Evolutionary conservation across 306 rosid genomes (phyloP), one percentile per base, ranked within the genome.

Genomic region (Lotus japonicus): DNA sequence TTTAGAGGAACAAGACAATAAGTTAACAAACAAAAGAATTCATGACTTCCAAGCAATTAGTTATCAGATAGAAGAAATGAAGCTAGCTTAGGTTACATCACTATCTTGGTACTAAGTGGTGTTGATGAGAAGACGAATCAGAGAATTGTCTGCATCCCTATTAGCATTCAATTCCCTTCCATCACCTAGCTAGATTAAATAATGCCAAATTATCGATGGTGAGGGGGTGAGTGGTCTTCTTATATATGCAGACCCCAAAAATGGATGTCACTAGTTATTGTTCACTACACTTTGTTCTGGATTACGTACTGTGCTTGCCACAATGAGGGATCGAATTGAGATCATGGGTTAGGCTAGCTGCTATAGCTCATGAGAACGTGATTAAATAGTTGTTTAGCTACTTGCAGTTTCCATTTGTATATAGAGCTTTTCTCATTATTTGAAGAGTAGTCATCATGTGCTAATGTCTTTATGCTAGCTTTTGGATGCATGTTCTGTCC

Each of bases 61-160:
- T 65, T 74, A 50, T 8, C 42, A 64, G 58, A 57, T 11, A 41
- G 33, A 77, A 49, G 44, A 65, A 71, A 58, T 2, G 70, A 58
- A 70, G 36, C 33, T 26, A 26, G n/a, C n/a, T 21, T 31, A 31
- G 57, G 70, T 66, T 51, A 71, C 70, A 71, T 72, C 74, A 50
- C 64, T 71, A 58, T 63, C 55, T 64, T 69, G 2, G 39, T 69
- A 60, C 69, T 17, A 39, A 49, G 21, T 11, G 26, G 44, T 58
- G 60, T 14, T 66, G 35, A 2, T 69, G 71, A 78, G 78, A 64
- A 78, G 82, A 65, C 70, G 70, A 77, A 77, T 64, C 82, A 78
- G 74, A 72, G 26, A 72, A 42, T 72, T 66, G 78, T 72, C 78
- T 66, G 60, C 61, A 72, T 66, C 71, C 62, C 45, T 50, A 62